These are phyloP conservation scores for Caryopteris hybrid DNA, from an alignment of 305 asterid genomes.

Conservation along the genomic window DNA sequence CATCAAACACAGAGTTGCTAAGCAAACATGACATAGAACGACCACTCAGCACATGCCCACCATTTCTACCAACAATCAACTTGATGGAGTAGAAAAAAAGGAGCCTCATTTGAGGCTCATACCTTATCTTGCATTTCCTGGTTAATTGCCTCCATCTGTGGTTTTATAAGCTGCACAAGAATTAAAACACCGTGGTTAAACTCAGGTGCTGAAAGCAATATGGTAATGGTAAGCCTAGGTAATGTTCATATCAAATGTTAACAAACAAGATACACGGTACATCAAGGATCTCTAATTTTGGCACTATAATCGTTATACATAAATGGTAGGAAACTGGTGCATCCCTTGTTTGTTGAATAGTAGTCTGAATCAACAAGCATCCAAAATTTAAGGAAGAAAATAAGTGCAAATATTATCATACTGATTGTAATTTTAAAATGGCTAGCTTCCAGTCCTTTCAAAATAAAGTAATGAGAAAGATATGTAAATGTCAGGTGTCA, in stretches of 20 bases:
- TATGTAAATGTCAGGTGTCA: background rate
- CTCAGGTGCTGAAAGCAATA: slow-evolving; percentile 6
- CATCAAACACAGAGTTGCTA: too few species aligned
- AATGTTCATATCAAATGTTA: slow-evolving; percentile 1
- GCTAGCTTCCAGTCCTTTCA: background rate
- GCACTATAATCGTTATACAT: background rate
- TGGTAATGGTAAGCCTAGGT: background rate
- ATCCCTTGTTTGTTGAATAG: background rate
- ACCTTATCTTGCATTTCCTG: slow-evolving; percentile 74
- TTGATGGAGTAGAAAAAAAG: slow-evolving; percentile 8
- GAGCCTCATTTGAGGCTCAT: slow-evolving; percentile 26
- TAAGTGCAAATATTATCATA: background rate
- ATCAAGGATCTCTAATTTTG: background rate
- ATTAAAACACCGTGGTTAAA: slow-evolving; percentile 17
- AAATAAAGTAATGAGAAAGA: background rate
- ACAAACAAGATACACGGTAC: background rate
- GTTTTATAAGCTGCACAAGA: slow-evolving; percentile 68
- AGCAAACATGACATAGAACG: background rate
- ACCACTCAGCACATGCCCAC: background rate
- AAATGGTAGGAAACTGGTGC: background rate
- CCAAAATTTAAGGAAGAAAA: background rate
- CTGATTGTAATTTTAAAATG: background rate
- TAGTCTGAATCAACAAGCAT: slow-evolving; percentile 8
- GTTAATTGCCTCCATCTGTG: slow-evolving; percentile 56
- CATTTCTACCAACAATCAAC: slow-evolving; percentile 12